A percentile compares a stretch with the other conserved stretches of the same genome.
phyloP scores from a whole-genome alignment of 441 rosid species.

The Gossypium davidsonii region DNA sequence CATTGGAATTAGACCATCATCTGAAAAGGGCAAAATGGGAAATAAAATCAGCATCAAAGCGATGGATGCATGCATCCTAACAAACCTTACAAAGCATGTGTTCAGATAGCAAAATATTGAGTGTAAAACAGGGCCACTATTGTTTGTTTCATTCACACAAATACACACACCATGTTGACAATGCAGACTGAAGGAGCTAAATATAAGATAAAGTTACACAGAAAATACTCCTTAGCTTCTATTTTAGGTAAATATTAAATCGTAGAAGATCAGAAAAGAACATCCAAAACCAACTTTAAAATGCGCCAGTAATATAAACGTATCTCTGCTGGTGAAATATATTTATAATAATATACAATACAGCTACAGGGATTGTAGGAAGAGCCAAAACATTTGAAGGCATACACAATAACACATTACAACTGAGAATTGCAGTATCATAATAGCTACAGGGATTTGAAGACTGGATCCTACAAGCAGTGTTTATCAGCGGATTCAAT shows the following conservation, averaged over 20 bases:
- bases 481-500: slow-evolving; percentile 6
- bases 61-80: not conserved
- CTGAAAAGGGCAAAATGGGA: slow-evolving; percentile 3
- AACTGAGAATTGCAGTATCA: not conserved
- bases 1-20: not conserved
- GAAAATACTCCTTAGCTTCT: not conserved
- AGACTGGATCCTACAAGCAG: not conserved
- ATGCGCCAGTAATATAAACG: not conserved
- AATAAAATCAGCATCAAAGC: slow-evolving; percentile 5
- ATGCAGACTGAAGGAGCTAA: not conserved
- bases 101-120: not conserved
- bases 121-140: not conserved
- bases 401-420: not conserved
- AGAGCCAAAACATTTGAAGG: not conserved
- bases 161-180: not conserved
- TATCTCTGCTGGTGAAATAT: not conserved
- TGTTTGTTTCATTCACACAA: not conserved
- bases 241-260: not conserved
- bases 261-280: not conserved
- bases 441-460: no score
- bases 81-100: not conserved
- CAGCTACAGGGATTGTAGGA: not conserved
- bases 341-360: not conserved
- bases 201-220: not conserved
- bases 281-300: not conserved